Evolutionary conservation across 306 rosid species (phyloP).

Genomic region (Vigna nakashimae): DNA sequence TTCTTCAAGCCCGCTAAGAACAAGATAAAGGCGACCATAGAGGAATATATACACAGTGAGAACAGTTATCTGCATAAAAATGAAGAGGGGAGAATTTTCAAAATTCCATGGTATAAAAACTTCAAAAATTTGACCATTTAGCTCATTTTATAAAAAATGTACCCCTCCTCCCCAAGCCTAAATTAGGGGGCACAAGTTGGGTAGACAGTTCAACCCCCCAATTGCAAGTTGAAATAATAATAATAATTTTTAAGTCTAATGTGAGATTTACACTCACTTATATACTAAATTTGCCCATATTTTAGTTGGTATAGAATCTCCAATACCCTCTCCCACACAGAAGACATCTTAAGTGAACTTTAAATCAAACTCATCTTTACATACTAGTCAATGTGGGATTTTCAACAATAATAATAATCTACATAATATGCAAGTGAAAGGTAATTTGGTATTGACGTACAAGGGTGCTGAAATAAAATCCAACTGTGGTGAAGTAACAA

Average conservation of each 20-base stretch:
- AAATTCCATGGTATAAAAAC: constrained; percentile 27
- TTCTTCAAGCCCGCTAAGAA: constrained; percentile 63
- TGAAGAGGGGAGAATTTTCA: constrained; percentile 16
- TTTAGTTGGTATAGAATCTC: no score
- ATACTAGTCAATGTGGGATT: no score
- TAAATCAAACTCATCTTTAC: no score
- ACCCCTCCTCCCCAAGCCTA: not conserved
- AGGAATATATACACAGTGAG: constrained; percentile 59
- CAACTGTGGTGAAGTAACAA: constrained; percentile 62
- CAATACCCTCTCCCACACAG: no score
- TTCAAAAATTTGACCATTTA: constrained; percentile 1
- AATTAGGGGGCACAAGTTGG: not conserved
- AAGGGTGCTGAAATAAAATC: constrained; percentile 61
- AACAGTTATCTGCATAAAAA: constrained; percentile 56
- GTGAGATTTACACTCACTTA: no score
- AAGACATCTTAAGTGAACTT: no score
- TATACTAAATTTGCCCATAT: no score
- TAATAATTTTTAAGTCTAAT: no score
- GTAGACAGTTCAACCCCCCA: not conserved
- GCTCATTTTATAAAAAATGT: not conserved
- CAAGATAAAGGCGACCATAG: constrained; percentile 63
- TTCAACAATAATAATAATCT: not conserved
- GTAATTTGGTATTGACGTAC: constrained; percentile 43
- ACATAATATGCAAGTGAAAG: constrained; percentile 25
- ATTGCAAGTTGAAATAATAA: constrained; percentile 8